A percentile compares a stretch with the other conserved stretches of the same genome.
Evolutionary conservation across 345 rosid species (phyloP).

Genomic region (Eucalyptus guilfoylei): DNA sequence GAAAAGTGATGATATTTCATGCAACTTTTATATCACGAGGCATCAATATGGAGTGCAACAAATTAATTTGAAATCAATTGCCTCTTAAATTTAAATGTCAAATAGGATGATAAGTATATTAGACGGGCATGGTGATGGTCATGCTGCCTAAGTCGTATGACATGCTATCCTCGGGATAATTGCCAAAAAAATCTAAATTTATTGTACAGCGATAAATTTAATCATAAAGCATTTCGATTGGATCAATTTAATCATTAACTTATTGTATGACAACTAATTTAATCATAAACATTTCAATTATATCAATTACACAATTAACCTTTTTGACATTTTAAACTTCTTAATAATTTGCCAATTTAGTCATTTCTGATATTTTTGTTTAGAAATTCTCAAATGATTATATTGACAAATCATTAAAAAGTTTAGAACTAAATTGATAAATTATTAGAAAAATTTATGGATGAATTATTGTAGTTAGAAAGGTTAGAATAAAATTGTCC

Average conservation of each 20-base stretch:
- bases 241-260: rapidly evolving
- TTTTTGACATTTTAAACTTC: no score
- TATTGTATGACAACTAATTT: rapidly evolving
- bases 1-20: background rate
- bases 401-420: no score
- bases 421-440: rapidly evolving
- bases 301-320: no score
- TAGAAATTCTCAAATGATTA: background rate
- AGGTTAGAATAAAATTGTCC: no score
- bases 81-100: background rate
- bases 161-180: rapidly evolving
- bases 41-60: background rate
- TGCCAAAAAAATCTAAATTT: no score
- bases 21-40: background rate
- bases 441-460: background rate
- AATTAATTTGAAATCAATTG: no score
- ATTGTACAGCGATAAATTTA: rapidly evolving
- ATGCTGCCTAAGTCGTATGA: rapidly evolving
- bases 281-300: no score
- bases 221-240: rapidly evolving
- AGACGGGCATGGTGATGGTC: no score
- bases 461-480: background rate
- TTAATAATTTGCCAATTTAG: no score
- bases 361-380: rapidly evolving
- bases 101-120: background rate